A percentile compares a stretch with the other conserved stretches of the same genome.
These are phyloP conservation scores for Zelopaecilomyces penicillatus DNA, from an alignment of 2,329 filamentous ascomycete genomes.

Conservation along the genomic window DNA sequence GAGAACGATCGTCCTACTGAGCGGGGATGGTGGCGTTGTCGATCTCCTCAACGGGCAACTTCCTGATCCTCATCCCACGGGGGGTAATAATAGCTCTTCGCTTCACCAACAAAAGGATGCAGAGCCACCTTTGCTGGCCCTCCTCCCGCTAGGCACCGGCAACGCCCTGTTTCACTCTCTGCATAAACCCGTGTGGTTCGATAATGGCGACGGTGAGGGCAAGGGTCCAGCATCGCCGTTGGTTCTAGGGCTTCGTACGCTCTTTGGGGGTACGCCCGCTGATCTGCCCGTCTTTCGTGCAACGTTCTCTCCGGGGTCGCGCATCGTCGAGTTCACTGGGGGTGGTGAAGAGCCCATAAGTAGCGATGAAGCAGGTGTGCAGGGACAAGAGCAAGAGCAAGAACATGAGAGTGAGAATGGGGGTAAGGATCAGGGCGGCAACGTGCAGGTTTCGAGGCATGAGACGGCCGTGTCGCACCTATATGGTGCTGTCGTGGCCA, in stretches of 20 bases:
- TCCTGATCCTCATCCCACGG: background rate
- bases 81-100: background rate
- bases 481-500: slow-evolving; percentile 75
- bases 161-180: slow-evolving; percentile 57
- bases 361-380: background rate
- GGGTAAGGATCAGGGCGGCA: background rate
- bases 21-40: slow-evolving; percentile 78
- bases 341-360: slow-evolving; percentile 5
- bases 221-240: slow-evolving; percentile 27
- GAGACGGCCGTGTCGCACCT: slow-evolving; percentile 32
- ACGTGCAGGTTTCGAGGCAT: slow-evolving; percentile 14
- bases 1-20: slow-evolving; percentile 65
- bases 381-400: background rate
- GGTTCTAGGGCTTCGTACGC: slow-evolving; percentile 44
- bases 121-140: slow-evolving; percentile 35
- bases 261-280: slow-evolving; percentile 48
- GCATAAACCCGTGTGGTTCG: slow-evolving; percentile 47
- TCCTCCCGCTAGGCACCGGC: slow-evolving; percentile 56
- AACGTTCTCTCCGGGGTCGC: slow-evolving; percentile 50
- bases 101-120: background rate
- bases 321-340: slow-evolving; percentile 29
- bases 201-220: slow-evolving; percentile 10
- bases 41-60: slow-evolving; percentile 65
- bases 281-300: slow-evolving; percentile 56
- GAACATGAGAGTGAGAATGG: background rate